Evolutionary conservation across 1,139 yeast species (phyloP).

Genomic region (Candida pseudoviswanathii): DNA sequence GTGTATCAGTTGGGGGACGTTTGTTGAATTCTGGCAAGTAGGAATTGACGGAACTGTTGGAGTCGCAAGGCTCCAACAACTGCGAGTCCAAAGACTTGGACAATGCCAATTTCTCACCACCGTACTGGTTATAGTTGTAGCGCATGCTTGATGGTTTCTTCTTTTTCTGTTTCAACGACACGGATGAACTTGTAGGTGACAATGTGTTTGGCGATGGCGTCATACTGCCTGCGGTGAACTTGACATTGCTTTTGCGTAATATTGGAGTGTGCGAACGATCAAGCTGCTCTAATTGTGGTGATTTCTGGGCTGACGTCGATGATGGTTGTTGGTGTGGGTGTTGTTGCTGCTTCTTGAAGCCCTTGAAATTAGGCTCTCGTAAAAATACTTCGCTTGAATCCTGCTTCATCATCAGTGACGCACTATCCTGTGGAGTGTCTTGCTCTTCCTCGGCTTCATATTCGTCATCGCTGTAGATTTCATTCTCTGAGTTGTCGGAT

Average conservation of each 20-base stretch:
- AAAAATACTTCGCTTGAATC: conserved; percentile 11
- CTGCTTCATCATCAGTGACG: not conserved
- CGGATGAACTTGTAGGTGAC: conserved; percentile 14
- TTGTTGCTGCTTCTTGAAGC: not conserved
- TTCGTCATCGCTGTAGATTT: conserved; percentile 6
- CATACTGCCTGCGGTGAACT: conserved; percentile 12
- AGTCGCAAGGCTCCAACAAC: conserved; percentile 20
- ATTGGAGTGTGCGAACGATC: not conserved
- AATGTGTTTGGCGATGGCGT: conserved; percentile 16
- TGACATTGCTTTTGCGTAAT: conserved; percentile 4
- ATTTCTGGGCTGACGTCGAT: not conserved
- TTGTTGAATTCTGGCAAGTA: conserved; percentile 62
- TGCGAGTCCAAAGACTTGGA: conserved; percentile 36
- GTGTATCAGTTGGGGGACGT: conserved; percentile 73
- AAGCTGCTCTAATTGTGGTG: not conserved
- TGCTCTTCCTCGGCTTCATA: conserved; percentile 7
- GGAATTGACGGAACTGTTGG: conserved; percentile 17
- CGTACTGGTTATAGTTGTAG: conserved; percentile 11
- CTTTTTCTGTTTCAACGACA: conserved; percentile 3
- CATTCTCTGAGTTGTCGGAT: conserved; percentile 13
- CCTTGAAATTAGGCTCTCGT: conserved; percentile 12
- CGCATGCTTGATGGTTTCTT: conserved; percentile 4
- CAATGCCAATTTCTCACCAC: conserved; percentile 23
- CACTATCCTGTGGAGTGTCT: not conserved
- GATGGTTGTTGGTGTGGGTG: not conserved